Percentiles rank a stretch among this genome's conserved stretches.
These are phyloP conservation scores for Tolypocladium album DNA, from an alignment of 2,329 filamentous ascomycete species.

Conservation along the genomic window DNA sequence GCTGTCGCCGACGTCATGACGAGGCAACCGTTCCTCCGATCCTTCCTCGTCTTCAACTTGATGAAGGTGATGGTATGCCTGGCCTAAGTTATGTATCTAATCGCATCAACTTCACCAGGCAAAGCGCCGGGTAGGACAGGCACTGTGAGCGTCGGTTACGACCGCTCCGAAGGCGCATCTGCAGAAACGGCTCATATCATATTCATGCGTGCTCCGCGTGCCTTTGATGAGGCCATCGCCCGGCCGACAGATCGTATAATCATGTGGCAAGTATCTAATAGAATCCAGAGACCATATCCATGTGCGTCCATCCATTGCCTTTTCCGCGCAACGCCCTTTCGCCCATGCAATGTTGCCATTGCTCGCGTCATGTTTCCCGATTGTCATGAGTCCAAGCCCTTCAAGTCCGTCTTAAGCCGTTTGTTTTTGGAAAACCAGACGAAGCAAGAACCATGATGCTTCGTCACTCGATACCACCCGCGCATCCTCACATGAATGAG, in stretches of 20 bases:
- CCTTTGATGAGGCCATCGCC: background rate
- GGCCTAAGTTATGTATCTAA: background rate
- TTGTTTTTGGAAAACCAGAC: background rate
- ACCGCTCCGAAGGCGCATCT: background rate
- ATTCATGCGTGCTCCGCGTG: background rate
- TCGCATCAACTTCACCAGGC: background rate
- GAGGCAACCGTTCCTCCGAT: background rate
- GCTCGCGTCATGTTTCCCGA: background rate
- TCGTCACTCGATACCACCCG: background rate
- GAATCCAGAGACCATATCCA: background rate
- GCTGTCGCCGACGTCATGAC: background rate
- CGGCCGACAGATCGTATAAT: background rate
- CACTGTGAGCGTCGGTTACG: too few species aligned
- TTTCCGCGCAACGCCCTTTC: background rate
- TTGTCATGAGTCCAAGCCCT: background rate
- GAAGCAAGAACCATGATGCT: background rate
- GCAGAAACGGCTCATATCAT: background rate
- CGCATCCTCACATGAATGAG: background rate
- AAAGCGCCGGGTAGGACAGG: background rate
- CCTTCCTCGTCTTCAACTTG: background rate
- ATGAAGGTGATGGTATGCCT: background rate
- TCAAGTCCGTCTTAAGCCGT: background rate
- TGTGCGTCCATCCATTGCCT: background rate
- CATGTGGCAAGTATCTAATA: background rate
- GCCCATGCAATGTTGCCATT: constrained; percentile 2